Percentiles rank a stretch among this genome's conserved stretches.
Evolutionary conservation across 345 rosid species (phyloP).

Genomic region (Salix purpurea): DNA sequence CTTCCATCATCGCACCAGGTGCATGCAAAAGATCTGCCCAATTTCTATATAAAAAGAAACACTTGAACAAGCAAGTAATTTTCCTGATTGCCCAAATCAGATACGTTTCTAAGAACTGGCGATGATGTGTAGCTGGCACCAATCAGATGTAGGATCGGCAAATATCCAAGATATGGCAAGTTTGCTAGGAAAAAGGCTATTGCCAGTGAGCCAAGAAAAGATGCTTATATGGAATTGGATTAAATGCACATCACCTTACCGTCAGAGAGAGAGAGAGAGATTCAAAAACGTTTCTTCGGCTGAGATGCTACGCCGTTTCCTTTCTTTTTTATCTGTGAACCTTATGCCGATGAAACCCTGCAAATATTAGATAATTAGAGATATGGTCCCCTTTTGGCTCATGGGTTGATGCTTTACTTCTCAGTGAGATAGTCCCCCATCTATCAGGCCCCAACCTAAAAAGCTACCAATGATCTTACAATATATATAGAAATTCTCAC

Average conservation of each 20-base stretch:
- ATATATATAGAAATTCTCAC: constrained; percentile 29
- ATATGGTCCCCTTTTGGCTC: constrained; percentile 39
- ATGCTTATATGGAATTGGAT: constrained; percentile 25
- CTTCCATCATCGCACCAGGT: constrained; percentile 36
- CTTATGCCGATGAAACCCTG: constrained; percentile 21
- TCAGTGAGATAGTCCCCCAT: constrained; percentile 29
- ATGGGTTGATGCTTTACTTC: constrained; percentile 22
- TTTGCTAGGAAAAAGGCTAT: constrained; percentile 22
- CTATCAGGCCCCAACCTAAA: constrained; percentile 30
- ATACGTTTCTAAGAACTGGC: neutral
- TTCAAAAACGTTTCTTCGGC: constrained; percentile 3
- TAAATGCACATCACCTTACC: constrained; percentile 18
- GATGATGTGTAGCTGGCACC: constrained; percentile 37
- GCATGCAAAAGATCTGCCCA: neutral
- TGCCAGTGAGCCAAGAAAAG: constrained; percentile 19
- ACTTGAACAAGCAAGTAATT: constrained; percentile 16
- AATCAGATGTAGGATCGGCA: constrained; percentile 23
- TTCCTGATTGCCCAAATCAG: constrained; percentile 20
- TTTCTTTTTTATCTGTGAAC: constrained; percentile 7
- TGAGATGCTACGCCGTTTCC: constrained; percentile 15
- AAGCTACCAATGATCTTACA: constrained; percentile 41
- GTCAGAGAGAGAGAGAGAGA: constrained; percentile 9
- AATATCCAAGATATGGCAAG: constrained; percentile 33
- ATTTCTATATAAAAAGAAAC: neutral
- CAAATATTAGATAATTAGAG: neutral